Evolutionary conservation across 129 eudicot species (phyloP).

Genomic region (Flaveria sonorensis): DNA sequence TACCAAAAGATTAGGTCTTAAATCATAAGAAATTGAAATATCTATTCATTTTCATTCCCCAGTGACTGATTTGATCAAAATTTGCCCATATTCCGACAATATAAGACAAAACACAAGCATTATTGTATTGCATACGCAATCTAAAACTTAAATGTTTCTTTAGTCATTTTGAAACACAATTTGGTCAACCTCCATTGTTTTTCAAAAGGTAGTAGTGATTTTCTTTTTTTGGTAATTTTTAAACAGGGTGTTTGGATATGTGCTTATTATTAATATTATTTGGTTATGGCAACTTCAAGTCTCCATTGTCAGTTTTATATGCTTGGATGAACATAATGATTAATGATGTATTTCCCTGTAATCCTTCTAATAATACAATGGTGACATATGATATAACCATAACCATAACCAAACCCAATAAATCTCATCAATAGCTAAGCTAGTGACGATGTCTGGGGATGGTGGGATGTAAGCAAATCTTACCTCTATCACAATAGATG

Average conservation of each 20-base stretch:
- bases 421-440: too few species aligned
- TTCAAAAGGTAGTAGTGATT: neutral
- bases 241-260: neutral
- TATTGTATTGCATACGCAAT: neutral
- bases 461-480: too few species aligned
- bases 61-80: neutral
- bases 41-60: neutral
- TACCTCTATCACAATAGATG: too few species aligned
- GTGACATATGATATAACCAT: neutral
- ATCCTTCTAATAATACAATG: neutral
- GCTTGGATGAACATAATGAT: neutral
- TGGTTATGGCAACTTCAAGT: neutral
- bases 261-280: neutral
- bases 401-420: too few species aligned
- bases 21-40: neutral
- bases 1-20: neutral
- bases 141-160: neutral
- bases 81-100: neutral
- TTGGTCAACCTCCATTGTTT: neutral
- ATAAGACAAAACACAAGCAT: neutral
- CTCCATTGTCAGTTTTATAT: too few species aligned
- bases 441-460: too few species aligned
- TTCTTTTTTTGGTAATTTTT: neutral
- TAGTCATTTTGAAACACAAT: neutral
- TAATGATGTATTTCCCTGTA: neutral